Conservation (phyloP, 176 grass and related monocot species). For the Melocanna baccifera region DNA sequence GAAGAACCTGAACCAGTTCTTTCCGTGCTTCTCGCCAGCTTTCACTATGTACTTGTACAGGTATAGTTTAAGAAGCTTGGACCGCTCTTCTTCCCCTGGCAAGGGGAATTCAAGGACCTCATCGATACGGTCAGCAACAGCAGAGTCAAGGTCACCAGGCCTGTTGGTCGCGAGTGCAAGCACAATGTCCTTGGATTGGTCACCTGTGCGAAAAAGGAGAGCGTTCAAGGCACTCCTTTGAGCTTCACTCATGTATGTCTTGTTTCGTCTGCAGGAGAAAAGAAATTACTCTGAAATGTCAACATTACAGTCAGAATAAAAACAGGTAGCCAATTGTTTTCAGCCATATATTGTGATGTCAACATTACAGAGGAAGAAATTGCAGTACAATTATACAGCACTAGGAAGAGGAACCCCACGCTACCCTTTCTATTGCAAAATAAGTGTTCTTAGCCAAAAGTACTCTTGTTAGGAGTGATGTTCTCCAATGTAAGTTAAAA, state of each 20-base stretch:
- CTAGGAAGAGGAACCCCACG: not conserved
- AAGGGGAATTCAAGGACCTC: slow-evolving; percentile 95
- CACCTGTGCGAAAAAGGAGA: slow-evolving; percentile 93
- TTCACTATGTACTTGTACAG: slow-evolving; percentile 88
- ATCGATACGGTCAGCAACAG: slow-evolving; percentile 85
- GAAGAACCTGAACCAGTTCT: slow-evolving; percentile 59
- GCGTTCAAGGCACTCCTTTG: slow-evolving; percentile 98
- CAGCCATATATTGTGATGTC: not conserved
- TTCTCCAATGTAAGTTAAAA: not conserved
- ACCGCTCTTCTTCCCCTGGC: slow-evolving; percentile 86
- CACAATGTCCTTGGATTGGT: slow-evolving; percentile 93
- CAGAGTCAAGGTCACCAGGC: slow-evolving; percentile 90
- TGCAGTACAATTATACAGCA: not conserved
- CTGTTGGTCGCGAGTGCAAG: slow-evolving; percentile 95
- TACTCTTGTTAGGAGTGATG: not conserved
- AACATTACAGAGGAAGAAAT: not conserved
- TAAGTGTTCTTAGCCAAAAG: not conserved
- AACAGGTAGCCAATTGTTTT: not conserved
- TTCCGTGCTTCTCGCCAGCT: slow-evolving; percentile 49
- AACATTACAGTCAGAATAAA: not conserved
- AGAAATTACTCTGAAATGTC: slow-evolving; percentile 1
- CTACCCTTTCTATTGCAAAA: not conserved
- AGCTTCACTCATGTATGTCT: slow-evolving; percentile 99
- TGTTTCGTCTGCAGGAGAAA: slow-evolving; percentile 72
- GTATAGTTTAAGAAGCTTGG: slow-evolving; percentile 82